phyloP scores from a whole-genome alignment of 2,329 filamentous ascomycete genomes.

The Aschersonia sp. region DNA sequence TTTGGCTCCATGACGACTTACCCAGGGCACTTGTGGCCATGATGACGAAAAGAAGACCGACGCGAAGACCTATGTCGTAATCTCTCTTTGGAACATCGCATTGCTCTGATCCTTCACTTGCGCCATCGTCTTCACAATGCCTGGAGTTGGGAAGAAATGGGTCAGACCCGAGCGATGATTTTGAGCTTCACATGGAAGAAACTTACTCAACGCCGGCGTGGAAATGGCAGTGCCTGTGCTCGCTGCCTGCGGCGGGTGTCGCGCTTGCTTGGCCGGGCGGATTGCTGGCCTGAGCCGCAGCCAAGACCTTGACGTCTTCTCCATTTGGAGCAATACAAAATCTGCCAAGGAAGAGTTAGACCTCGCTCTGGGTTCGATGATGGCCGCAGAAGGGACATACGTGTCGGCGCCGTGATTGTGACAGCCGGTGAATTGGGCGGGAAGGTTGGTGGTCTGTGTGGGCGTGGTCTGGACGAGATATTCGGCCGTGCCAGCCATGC shows the following conservation, averaged over 20 bases:
- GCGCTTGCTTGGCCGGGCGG: not conserved
- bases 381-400: slow-evolving; percentile 19
- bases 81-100: slow-evolving; percentile 34
- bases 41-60: slow-evolving; percentile 61
- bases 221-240: slow-evolving; percentile 34
- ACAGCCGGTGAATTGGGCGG: slow-evolving; percentile 49
- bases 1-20: slow-evolving; percentile 9
- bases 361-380: not conserved
- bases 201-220: slow-evolving; percentile 61
- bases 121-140: slow-evolving; percentile 41
- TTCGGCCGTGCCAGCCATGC: slow-evolving; percentile 27
- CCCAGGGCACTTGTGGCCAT: slow-evolving; percentile 54
- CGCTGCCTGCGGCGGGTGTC: slow-evolving; percentile 1
- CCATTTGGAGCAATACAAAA: slow-evolving; percentile 48
- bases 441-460: slow-evolving; percentile 40
- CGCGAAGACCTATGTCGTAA: slow-evolving; percentile 54
- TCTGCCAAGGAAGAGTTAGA: slow-evolving; percentile 19
- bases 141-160: slow-evolving; percentile 11
- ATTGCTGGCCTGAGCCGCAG: no score
- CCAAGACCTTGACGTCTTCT: slow-evolving; percentile 40
- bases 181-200: not conserved
- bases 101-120: slow-evolving; percentile 16
- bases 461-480: slow-evolving; percentile 29
- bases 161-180: no score
- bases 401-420: slow-evolving; percentile 44